Evolutionary conservation across 805 yeast species (phyloP), one percentile per base, ranked within the genome.

Genomic region (Cyberlindnera xylosilytica): DNA sequence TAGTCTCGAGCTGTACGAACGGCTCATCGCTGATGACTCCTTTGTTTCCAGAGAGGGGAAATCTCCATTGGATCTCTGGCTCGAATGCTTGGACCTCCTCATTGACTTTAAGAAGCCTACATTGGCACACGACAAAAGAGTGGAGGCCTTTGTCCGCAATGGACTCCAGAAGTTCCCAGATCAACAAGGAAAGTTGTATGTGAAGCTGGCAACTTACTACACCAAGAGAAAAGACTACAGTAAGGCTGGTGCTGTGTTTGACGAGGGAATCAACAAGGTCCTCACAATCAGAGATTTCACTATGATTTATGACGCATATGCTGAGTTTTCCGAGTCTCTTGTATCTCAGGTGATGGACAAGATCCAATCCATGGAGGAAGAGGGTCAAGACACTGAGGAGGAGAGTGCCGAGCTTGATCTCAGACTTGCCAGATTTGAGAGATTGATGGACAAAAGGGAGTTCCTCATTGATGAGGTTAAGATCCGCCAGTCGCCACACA

Each of bases 391-490:
- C 10, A 38, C 44, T 2, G 22, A 40, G 2, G 16, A 16, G 3
- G 24, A 57, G 13, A 56, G 64, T 11, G 51, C 52, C 17, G 68
- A 70, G 22, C 50, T 79, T 7, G 77, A 74, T 32, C 54, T 74
- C 19, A 57, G 72, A 13, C 58, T 83, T 60, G 62, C 57, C 15
- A 60, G 61, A 36, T 75, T 83, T 48, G 86, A 81, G 47, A 61
- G 63, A 18, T 61, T 88, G 19, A 57, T 87, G 49, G 70, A 73
- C n/a, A 57, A 73, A 12, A 70, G 93, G 49, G 70, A 75, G 1
- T 58, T 83, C 24, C 57, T 81, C 34, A 52, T 85, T 11, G 87
- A 77, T 55, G 95, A 87, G 53, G 78, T 87, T 22, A 67, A 76
- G 45, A 53, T 89, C 5, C 69, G 84, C 32, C 82, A 78, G 50